Base-by-base conservation (phyloP, 768 basidiomycete species). In the Hypholoma sublateritium region DNA sequence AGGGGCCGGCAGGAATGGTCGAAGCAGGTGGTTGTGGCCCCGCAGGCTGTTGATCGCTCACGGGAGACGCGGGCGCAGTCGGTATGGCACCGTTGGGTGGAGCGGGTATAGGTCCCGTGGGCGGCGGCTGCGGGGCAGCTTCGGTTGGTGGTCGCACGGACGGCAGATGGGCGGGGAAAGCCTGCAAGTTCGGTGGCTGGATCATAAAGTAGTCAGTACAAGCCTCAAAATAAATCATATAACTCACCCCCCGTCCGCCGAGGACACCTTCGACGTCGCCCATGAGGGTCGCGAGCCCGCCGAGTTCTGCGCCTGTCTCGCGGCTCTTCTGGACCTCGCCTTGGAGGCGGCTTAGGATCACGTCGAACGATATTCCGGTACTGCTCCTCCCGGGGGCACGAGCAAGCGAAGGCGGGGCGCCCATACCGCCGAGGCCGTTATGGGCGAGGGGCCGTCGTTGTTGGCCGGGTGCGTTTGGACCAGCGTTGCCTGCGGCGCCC, bases 271-370 rank as follows among this genome's bases (percentile, higher is more conserved):
- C 88, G 43, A 98, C 91, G n/a, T 97, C 94, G 41, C 77, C 83
- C 84, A 99, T 92, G 4, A 90, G 80, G 12, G 82, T 82, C 14
- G 83, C 88, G 32, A 98, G 74, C 0, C 83, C 83, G 59, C 87
- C 84, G 3, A 99, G 77, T 67, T 98, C 95, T 0, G 87, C 79
- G 13, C 93, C 92, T 0, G 95, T 97, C 67, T 98, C 96, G 16
- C 93, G 85, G 65, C 92, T 94, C 75, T 96, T 97, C 74, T 91
- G 89, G n/a, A 98, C 84, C 69, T 98, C 95, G 60, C 87, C 86
- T 69, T 98, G 95, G 2, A 98, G 77, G 35, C 92, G 84, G 55
- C 80, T 89, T 44, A 98, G 74, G 51, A 98, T 93, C 64, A 95
- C 91, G 65, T 98, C 95, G 67, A 98, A 96, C 7, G 87, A 91